Base-by-base conservation (phyloP, 2,329 filamentous ascomycete genomes). In the Lizonia empirigonia region DNA sequence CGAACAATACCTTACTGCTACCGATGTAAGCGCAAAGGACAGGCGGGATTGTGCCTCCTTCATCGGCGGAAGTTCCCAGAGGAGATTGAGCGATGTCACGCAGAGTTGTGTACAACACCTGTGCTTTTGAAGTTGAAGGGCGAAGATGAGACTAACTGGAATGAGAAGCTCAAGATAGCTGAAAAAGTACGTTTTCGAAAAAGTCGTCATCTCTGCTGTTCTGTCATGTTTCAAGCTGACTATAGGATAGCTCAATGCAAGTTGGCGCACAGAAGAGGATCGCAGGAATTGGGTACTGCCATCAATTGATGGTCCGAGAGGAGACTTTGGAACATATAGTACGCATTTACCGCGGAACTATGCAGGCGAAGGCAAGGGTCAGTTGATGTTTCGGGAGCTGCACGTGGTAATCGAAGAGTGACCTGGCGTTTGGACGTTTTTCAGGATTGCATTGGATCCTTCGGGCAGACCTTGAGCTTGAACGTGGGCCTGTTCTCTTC, bases 221-320 rank as follows among this genome's bases (percentile, higher is more conserved):
- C 5, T 23, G n/a, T n/a, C n/a, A n/a, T 7, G 24, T n/a, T 13
- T n/a, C 1, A 29, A 29, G 24, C 41, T 58, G 12, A 53, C 27
- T 2, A 8, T 3, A 16, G 7, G 22, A 15, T 22, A 61, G 56
- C 23, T 68, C 3, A n/a, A 40, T 4, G 22, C 53, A 5, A 2
- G n/a, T 5, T 67, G 62, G 62, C 12, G 15, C 1, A 30, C n/a
- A 1, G 16, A 42, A 7, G 39, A 58, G n/a, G 64, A 68, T 8
- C 40, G 44, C 15, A 56, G 26, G 41, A 71, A 70, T 35, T 70
- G 69, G 67, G 62, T 67, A 7, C 42, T 67, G 0, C 66, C 66
- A 1, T 9, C 16, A 8, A 44, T 60, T 9, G 29, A 53, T 7
- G 42, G 46, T 5, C 33, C 24, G 2, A 46, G 23, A 37, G 15